Evolutionary conservation across 352 stramenopile species (phyloP).

Genomic region (Pythium sp.): DNA sequence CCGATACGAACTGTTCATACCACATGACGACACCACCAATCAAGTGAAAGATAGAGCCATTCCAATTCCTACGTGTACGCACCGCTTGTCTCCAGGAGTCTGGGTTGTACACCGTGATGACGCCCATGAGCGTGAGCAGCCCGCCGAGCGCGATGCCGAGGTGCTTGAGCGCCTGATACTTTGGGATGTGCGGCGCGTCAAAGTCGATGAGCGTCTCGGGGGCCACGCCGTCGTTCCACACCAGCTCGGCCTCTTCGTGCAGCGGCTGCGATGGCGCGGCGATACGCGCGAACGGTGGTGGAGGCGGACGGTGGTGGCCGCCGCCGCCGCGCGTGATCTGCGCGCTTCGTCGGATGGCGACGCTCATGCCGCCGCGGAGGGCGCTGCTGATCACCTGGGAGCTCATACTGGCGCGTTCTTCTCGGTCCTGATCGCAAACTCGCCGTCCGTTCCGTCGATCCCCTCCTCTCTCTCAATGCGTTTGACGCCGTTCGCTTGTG

Average conservation of each 20-base stretch:
- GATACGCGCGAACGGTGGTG: constrained; percentile 79
- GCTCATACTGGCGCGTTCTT: constrained; percentile 38
- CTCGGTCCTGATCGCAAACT: constrained; percentile 7
- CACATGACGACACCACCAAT: not conserved
- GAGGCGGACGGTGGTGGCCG: constrained; percentile 58
- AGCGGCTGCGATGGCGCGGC: constrained; percentile 54
- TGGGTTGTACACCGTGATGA: constrained; percentile 80
- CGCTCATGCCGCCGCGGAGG: constrained; percentile 59
- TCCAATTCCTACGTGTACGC: constrained; percentile 15
- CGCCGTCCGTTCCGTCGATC: not conserved
- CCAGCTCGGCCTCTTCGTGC: constrained; percentile 77
- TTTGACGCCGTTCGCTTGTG: constrained; percentile 6
- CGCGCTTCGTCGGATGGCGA: constrained; percentile 48
- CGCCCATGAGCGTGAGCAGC: constrained; percentile 69
- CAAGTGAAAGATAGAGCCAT: not conserved
- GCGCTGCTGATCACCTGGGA: constrained; percentile 54
- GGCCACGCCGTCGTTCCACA: constrained; percentile 86
- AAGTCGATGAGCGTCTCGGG: constrained; percentile 89
- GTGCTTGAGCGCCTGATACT: constrained; percentile 69
- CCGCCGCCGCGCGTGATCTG: constrained; percentile 46
- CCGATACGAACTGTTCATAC: not conserved
- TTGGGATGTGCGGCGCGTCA: constrained; percentile 82
- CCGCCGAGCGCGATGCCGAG: constrained; percentile 51
- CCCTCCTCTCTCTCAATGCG: constrained; percentile 1
- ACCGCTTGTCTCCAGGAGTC: constrained; percentile 80